Conservation (phyloP, 2,329 filamentous ascomycete genomes). For the Emmonsia crescens region DNA sequence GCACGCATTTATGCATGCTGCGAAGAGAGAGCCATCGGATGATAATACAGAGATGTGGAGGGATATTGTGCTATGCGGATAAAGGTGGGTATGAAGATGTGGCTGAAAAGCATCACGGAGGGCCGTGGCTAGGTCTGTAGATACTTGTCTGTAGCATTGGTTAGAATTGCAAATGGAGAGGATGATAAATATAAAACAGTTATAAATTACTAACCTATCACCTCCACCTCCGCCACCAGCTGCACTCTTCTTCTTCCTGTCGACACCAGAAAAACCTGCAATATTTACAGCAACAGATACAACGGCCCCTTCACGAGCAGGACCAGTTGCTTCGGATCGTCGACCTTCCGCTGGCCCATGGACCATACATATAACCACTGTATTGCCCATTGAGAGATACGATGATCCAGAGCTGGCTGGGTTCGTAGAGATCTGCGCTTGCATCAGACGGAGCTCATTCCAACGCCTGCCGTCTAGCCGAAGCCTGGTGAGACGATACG, state of each 20-base stretch:
- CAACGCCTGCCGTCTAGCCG: conserved; percentile 78
- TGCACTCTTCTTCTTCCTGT: conserved; percentile 56
- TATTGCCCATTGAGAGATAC: conserved; percentile 95
- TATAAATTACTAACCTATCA: conserved; percentile 56
- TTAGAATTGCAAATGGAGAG: neutral
- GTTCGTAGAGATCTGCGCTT: conserved; percentile 85
- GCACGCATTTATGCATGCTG: conserved; percentile 79
- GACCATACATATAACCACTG: conserved; percentile 88
- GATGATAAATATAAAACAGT: neutral
- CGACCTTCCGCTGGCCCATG: conserved; percentile 68
- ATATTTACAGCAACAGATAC: conserved; percentile 74
- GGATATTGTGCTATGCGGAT: conserved; percentile 74
- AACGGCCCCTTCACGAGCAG: conserved; percentile 46
- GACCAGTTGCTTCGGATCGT: conserved; percentile 37
- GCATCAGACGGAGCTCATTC: conserved; percentile 88
- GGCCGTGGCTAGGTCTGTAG: conserved; percentile 47
- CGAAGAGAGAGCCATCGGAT: conserved; percentile 81
- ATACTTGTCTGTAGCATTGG: conserved; percentile 51
- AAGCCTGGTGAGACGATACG: conserved; percentile 75
- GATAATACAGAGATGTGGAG: conserved; percentile 79
- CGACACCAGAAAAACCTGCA: conserved; percentile 78
- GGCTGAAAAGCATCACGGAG: conserved; percentile 66
- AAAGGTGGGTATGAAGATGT: conserved; percentile 74
- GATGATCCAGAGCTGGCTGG: conserved; percentile 84
- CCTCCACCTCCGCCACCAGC: conserved; percentile 41